phyloP scores from a whole-genome alignment of 2,329 filamentous ascomycete species.

The Scedosporium aurantiacum region DNA sequence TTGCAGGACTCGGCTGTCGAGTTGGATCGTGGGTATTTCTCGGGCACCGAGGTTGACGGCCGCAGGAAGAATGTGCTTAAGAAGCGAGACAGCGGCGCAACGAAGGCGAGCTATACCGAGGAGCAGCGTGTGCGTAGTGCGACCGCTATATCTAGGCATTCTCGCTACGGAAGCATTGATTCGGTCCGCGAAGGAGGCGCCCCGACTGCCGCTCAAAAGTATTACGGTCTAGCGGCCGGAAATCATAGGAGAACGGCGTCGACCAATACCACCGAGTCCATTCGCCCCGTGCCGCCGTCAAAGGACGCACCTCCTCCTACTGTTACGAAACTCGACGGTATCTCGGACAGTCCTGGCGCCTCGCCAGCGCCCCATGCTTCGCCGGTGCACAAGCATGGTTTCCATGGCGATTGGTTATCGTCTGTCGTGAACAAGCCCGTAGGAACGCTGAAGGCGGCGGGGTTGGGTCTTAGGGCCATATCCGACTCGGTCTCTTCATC shows the following conservation, averaged over 20 bases:
- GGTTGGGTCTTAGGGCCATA: slow-evolving; percentile 67
- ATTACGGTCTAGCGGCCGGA: slow-evolving; percentile 43
- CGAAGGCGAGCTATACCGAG: slow-evolving; percentile 64
- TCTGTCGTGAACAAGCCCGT: slow-evolving; percentile 37
- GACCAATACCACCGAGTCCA: slow-evolving; percentile 43
- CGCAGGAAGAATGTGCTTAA: slow-evolving; percentile 69
- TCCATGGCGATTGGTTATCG: slow-evolving; percentile 46
- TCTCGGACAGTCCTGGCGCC: slow-evolving; percentile 23
- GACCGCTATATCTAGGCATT: slow-evolving; percentile 59
- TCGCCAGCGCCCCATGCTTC: slow-evolving; percentile 33
- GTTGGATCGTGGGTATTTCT: slow-evolving; percentile 85
- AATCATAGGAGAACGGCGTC: slow-evolving; percentile 52
- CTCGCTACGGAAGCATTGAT: slow-evolving; percentile 67
- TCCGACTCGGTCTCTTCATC: slow-evolving; percentile 48
- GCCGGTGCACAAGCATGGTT: slow-evolving; percentile 28
- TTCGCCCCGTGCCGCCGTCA: slow-evolving; percentile 36
- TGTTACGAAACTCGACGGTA: slow-evolving; percentile 50
- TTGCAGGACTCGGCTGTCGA: slow-evolving; percentile 44
- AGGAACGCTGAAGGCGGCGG: slow-evolving; percentile 30
- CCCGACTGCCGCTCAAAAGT: slow-evolving; percentile 54
- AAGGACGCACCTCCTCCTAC: slow-evolving; percentile 45
- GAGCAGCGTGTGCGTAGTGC: slow-evolving; percentile 58
- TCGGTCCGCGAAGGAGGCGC: slow-evolving; percentile 53
- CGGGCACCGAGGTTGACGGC: slow-evolving; percentile 71
- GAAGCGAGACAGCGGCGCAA: slow-evolving; percentile 54